Evolutionary conservation across 202 grass and related monocot genomes (phyloP).

Genomic region (Brachypodium distachyon): DNA sequence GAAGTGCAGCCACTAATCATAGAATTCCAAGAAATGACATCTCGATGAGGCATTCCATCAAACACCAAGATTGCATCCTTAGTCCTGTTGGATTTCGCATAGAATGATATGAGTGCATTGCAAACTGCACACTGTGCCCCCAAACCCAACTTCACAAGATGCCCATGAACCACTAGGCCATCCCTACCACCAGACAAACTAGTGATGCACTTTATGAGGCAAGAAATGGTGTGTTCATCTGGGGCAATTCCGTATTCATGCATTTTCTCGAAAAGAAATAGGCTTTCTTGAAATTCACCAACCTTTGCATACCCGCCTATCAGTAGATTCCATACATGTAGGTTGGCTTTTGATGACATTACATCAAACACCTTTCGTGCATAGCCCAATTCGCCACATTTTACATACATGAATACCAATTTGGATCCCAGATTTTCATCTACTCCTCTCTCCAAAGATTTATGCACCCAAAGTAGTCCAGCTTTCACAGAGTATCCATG

Average conservation of each 20-base stretch:
- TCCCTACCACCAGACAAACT: slow-evolving; percentile 24
- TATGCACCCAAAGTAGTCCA: slow-evolving; percentile 27
- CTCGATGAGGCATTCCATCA: slow-evolving; percentile 49
- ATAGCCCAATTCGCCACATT: slow-evolving; percentile 50
- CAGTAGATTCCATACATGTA: slow-evolving; percentile 58
- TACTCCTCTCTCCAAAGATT: slow-evolving; percentile 25
- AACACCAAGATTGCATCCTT: slow-evolving; percentile 43
- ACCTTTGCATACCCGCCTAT: slow-evolving; percentile 54
- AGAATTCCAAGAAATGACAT: slow-evolving; percentile 85
- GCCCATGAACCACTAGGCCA: slow-evolving; percentile 52
- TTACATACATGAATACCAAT: slow-evolving; percentile 71
- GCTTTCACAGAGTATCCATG: slow-evolving; percentile 73
- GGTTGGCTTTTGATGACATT: slow-evolving; percentile 29
- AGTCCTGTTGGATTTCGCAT: slow-evolving; percentile 51
- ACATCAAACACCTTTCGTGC: slow-evolving; percentile 56
- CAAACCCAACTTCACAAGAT: slow-evolving; percentile 56
- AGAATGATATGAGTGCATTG: slow-evolving; percentile 60
- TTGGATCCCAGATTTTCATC: slow-evolving; percentile 56
- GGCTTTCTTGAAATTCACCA: slow-evolving; percentile 47
- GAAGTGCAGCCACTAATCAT: slow-evolving; percentile 51
- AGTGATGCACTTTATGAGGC: slow-evolving; percentile 60
- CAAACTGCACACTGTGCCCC: slow-evolving; percentile 52
- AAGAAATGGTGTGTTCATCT: slow-evolving; percentile 56
- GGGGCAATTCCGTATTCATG: slow-evolving; percentile 33
- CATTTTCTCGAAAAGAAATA: slow-evolving; percentile 68